Evolutionary conservation across 176 grass and related monocot genomes (phyloP).

Genomic region (barley (Hordeum vulgare)): MorexV3_pseudomolecules_assembly NC_058519.1:568965165-568965664

Average conservation of each 20-base stretch:
- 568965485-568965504: conserved; percentile 47
- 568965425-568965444: neutral
- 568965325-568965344: conserved; percentile 49
- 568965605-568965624: conserved; percentile 78
- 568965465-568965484: too few species aligned
- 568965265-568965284: conserved; percentile 84
- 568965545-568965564: conserved; percentile 49
- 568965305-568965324: conserved; percentile 84
- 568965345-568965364: conserved; percentile 48
- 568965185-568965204: conserved; percentile 46
- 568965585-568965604: conserved; percentile 77
- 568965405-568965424: too few species aligned
- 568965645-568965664: conserved; percentile 66
- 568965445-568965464: too few species aligned
- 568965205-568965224: conserved; percentile 31
- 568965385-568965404: neutral
- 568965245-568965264: conserved; percentile 47
- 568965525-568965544: conserved; percentile 56
- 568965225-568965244: conserved; percentile 23
- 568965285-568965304: conserved; percentile 70
- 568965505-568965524: conserved; percentile 52
- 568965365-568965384: conserved; percentile 55
- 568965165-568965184: conserved; percentile 59
- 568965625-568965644: conserved; percentile 76
- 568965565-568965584: conserved; percentile 52